Percentiles rank a stretch among this genome's conserved stretches.
Conservation (phyloP, 805 yeast species). For the Tetrapisispora taiwanensis region DNA sequence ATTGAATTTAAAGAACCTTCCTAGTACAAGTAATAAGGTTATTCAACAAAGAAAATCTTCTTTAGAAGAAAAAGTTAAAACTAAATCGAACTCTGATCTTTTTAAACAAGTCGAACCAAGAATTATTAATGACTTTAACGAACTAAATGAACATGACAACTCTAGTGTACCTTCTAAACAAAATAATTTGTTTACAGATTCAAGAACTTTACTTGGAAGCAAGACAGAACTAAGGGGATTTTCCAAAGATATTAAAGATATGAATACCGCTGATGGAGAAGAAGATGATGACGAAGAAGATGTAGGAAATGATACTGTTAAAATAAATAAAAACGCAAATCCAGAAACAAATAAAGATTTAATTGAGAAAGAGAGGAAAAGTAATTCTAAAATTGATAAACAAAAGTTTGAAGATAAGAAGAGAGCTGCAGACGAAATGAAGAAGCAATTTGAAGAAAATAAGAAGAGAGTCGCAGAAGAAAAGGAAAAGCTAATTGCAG, state of each 20-base stretch:
- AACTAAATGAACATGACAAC: constrained; percentile 4
- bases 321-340: background rate
- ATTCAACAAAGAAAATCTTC: constrained; percentile 3
- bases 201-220: background rate
- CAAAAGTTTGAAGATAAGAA: too few relatives aligned
- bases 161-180: too few relatives aligned
- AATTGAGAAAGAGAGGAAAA: too few relatives aligned
- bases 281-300: background rate
- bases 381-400: too few relatives aligned
- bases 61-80: constrained; percentile 3
- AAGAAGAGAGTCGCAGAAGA: too few relatives aligned
- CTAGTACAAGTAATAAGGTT: background rate
- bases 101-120: constrained; percentile 5
- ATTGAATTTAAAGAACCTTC: background rate
- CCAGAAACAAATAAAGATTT: too few relatives aligned
- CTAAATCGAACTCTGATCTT: background rate
- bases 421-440: too few relatives aligned
- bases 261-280: too few relatives aligned
- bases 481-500: too few relatives aligned
- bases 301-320: constrained; percentile 3
- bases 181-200: background rate
- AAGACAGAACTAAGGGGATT: background rate
- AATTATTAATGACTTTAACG: constrained; percentile 18
- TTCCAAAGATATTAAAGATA: too few relatives aligned
- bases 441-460: too few relatives aligned